Evolutionary conservation across 2,329 filamentous ascomycete species (phyloP), one percentile per base, ranked within the genome.

Genomic region (Rhynchosporium secalis): DNA sequence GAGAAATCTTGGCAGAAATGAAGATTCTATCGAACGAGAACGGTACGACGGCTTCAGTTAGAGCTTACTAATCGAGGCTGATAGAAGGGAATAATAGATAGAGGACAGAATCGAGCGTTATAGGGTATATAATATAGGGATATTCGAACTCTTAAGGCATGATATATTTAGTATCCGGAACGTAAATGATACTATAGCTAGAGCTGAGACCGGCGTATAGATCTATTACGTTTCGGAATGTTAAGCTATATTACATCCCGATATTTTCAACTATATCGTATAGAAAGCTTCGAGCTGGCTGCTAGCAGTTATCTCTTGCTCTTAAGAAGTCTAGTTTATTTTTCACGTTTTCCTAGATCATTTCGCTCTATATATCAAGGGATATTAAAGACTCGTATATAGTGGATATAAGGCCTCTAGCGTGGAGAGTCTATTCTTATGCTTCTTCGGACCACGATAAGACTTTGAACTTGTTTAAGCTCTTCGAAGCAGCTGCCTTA

Each of bases 121-220:
- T 71, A 0, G 81, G 77, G 36, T 80, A 79, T 8, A 81, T 66
- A 56, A 78, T 72, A 15, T 77, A 75, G 0, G 73, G 62, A 2
- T 75, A 75, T 66, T 83, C 78, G 51, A 76, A 75, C 0, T 70
- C 66, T 60, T 75, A 71, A 0, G 79, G 79, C 80, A 83, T 82
- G 1, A 46, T 54, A 40, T 45, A 26, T 31, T 41, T 59, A 13
- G 52, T 56, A 20, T 56, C 52, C 7, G 52, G 52, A 12, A 56
- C 43, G 10, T 20, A 28, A 2, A 56, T 38, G 8, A 46, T n/a
- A 3, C 43, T n/a, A 26, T 46, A 46, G 9, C 43, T 46, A 3
- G 43, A 46, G n/a, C 26, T 12, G 20, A 20, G 26, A 4, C 31
- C 31, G 15, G n/a, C 40, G 20, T 28, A 41, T 12, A 51, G 6